Conservation (phyloP, 129 eudicot species). For the Ambrosia artemisiifolia region DNA sequence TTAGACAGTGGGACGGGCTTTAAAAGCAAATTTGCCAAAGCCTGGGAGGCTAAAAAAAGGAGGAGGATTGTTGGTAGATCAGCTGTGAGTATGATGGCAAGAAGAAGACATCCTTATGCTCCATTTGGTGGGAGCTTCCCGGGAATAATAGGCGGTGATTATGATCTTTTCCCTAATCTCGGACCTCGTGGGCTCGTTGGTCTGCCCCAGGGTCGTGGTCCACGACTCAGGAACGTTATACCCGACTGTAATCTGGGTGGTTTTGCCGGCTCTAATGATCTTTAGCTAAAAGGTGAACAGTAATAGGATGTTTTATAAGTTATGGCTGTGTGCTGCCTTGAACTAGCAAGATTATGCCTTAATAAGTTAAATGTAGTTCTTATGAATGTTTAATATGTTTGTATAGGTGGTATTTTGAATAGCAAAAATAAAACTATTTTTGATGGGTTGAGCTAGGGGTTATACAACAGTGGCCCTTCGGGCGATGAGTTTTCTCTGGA, state of each 20-base stretch:
- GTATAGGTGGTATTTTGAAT: no score
- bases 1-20: slow-evolving; percentile 33
- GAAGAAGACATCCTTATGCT: slow-evolving; percentile 25
- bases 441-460: no score
- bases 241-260: background rate
- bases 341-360: background rate
- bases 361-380: no score
- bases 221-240: background rate
- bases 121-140: slow-evolving; percentile 30
- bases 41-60: slow-evolving; percentile 41
- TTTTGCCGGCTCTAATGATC: background rate
- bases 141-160: slow-evolving; percentile 44
- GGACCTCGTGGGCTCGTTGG: background rate
- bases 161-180: slow-evolving; percentile 25
- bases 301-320: background rate
- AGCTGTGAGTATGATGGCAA: slow-evolving; percentile 1
- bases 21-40: slow-evolving; percentile 47
- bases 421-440: no score
- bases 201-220: background rate
- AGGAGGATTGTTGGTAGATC: slow-evolving; percentile 23
- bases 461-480: no score
- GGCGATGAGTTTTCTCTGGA: no score
- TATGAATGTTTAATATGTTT: background rate
- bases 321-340: background rate
- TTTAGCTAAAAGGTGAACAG: background rate